Evolutionary conservation across 192 early-diverging fungal species (phyloP), one percentile per base, ranked within the genome.

Genomic region (Backusella circina): DNA sequence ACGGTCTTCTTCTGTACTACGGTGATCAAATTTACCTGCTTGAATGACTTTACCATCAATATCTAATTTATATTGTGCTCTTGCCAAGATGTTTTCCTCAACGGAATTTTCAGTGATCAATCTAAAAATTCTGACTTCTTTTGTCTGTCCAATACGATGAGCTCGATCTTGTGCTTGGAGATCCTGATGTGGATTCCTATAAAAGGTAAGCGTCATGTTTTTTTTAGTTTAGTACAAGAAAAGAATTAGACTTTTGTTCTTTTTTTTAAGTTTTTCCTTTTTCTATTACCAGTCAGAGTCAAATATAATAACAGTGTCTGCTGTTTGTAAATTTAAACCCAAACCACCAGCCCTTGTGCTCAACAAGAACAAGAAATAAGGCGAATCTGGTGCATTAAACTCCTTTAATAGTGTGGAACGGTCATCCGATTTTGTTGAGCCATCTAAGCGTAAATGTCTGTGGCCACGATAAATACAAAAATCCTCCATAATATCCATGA

Each of bases 21-120:
- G 96, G 79, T 98, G 90, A 80, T 99, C 97, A 82, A 99, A 99
- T 83, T 98, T 99, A 51, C 97, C 97, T 39, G 96, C 96, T 81
- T 99, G 96, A 80, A 99, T 99, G 66, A 99, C 94, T 83, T 98
- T 97, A 73, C 94, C 95, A 74, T 99, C 97, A 80, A 99, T 92
- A 75, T 96, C 94, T 37, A 97, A 84, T 80, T 99, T 99, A 82
- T 92, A 94, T 82, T 97, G 95, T 33, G 96, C 96, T 38, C 95
- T 86, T 5, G 90, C 93, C 72, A 99, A 78, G 75, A 99, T 97
- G 68, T 88, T 89, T 82, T 98, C 98, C 79, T 99, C 98, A 64
- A 98, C 90, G 0, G 97, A 95, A 39, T 91, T 89, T 28, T 92
- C 90, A 2, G 96, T 97, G 68, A 99, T 93, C 75, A 99, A 77